Evolutionary conservation across 2,329 filamentous ascomycete species (phyloP), one percentile per base, ranked within the genome.

Genomic region (Xylaria sp.): DNA sequence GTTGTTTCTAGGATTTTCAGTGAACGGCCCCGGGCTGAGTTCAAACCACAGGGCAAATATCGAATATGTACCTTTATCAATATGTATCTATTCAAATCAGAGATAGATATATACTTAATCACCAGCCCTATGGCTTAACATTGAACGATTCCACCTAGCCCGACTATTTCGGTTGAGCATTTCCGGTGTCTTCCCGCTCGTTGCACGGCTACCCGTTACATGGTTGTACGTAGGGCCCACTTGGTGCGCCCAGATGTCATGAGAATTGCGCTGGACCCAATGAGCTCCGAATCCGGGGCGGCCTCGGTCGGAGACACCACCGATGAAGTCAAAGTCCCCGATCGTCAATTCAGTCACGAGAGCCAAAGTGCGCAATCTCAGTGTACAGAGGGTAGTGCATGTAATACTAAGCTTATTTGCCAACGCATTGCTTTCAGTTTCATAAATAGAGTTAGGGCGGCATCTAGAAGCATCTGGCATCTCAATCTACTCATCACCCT

Each of bases 241-340:
- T 65, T 65, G 31, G 45, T 44, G 60, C 11, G 20, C 31, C 20
- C 31, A 50, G 20, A 65, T 17, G 61, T 54, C 31, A 20, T 50
- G 29, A 58, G 27, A 20, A 44, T 36, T 44, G 36, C 22, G n/a
- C 22, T 64, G 38, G 53, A 54, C 53, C 49, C 39, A 50, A 13
- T 17, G 38, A 45, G 17, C 39, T 61, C 65, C 65, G 65, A 67
- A 58, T 50, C 47, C 64, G 64, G 61, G 61, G 51, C 33, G 29
- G 25, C 20, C 54, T 66, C 42, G 31, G 59, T 57, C 59, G 59
- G 58, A 61, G 39, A 49, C 58, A 47, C 33, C 5, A 31, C 64
- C 53, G 39, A 66, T 38, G 50, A 61, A 36, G 27, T 50, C 38
- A 31, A 17, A 55, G 13, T 25, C 20, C 13, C 33, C 9, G 22